Evolutionary conservation across 495 filamentous ascomycete genomes (phyloP).

Genomic region (Penicillium cataractarum): DNA sequence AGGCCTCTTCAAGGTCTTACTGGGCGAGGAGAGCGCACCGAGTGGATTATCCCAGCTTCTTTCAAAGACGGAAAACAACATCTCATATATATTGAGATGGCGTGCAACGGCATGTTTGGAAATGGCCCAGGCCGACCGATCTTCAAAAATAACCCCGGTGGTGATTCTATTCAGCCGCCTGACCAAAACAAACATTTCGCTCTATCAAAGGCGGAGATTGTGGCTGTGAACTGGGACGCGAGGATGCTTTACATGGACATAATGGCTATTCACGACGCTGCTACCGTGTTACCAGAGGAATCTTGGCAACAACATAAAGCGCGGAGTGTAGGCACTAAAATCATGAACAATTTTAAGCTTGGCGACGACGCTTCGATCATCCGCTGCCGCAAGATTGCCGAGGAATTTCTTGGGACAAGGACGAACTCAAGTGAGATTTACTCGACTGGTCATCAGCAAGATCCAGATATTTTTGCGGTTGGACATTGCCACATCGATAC

Average conservation of each 20-base stretch:
- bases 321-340: conserved; percentile 76
- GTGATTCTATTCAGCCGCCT: conserved; percentile 87
- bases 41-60: conserved; percentile 84
- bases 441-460: conserved; percentile 65
- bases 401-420: conserved; percentile 76
- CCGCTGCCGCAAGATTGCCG: conserved; percentile 62
- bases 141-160: conserved; percentile 52
- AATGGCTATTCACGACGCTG: conserved; percentile 90
- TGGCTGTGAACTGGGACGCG: conserved; percentile 84
- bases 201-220: conserved; percentile 77
- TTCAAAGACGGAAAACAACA: conserved; percentile 86
- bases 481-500: conserved; percentile 98
- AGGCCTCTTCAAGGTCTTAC: conserved; percentile 90
- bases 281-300: conserved; percentile 75
- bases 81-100: conserved; percentile 93
- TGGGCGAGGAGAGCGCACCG: conserved; percentile 83
- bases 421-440: conserved; percentile 86
- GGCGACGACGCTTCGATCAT: conserved; percentile 55
- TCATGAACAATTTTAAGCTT: conserved; percentile 82
- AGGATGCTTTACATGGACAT: conserved; percentile 84
- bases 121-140: conserved; percentile 56
- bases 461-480: conserved; percentile 74
- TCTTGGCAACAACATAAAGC: conserved; percentile 88
- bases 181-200: conserved; percentile 77
- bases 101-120: conserved; percentile 98